Evolutionary conservation across 2,329 filamentous ascomycete species (phyloP).

Genomic region (Massarina eburnea): DNA sequence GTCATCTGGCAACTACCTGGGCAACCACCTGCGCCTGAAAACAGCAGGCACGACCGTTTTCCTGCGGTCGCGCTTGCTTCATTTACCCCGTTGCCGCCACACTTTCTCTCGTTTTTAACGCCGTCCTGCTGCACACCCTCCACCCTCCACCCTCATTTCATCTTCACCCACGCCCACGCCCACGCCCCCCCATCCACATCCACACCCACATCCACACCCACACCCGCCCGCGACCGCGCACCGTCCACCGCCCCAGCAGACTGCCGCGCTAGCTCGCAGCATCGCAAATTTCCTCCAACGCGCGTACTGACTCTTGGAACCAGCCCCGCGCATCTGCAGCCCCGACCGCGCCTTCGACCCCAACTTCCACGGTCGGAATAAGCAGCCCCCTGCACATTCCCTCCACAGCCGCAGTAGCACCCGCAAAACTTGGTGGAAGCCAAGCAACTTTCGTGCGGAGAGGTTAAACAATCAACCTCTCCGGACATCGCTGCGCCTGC

Average conservation of each 20-base stretch:
- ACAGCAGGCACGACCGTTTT: too few species aligned
- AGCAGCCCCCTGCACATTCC: background rate
- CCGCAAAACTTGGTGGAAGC: conserved; percentile 4
- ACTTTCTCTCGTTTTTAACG: background rate
- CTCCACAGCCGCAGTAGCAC: background rate
- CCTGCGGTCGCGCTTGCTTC: too few species aligned
- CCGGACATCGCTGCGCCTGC: conserved; percentile 38
- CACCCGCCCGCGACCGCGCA: background rate
- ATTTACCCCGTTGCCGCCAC: background rate
- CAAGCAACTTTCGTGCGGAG: conserved; percentile 37
- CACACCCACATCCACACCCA: background rate
- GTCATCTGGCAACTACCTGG: too few species aligned
- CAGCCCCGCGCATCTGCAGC: background rate
- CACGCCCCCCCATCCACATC: background rate
- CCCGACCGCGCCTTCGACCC: background rate
- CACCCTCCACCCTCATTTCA: background rate
- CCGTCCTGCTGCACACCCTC: background rate
- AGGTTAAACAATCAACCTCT: conserved; percentile 44
- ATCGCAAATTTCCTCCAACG: background rate
- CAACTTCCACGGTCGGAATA: background rate
- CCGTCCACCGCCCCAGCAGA: background rate
- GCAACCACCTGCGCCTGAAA: too few species aligned
- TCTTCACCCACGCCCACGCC: background rate
- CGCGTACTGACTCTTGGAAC: background rate
- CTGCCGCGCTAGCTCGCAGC: conserved; percentile 4